phyloP scores from a whole-genome alignment of 2,329 filamentous ascomycete species.

The Talaromyces sp. region DNA sequence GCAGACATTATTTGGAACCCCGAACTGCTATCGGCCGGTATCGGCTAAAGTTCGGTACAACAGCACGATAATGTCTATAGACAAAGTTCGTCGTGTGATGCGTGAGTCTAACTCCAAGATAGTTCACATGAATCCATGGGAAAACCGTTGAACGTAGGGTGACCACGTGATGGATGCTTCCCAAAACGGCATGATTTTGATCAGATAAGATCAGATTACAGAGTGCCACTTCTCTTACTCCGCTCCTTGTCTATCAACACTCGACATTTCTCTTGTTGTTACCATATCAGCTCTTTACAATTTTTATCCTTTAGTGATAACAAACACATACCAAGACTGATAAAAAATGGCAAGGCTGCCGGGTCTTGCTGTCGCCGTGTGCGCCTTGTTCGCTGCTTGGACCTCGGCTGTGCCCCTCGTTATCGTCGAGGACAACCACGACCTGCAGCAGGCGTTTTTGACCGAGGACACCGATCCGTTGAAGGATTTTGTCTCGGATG shows the following conservation, averaged over 20 bases:
- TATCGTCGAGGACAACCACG: neutral
- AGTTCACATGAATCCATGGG: neutral
- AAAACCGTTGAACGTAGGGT: neutral
- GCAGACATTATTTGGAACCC: neutral
- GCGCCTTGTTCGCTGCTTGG: neutral
- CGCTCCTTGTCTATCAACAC: neutral
- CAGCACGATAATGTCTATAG: neutral
- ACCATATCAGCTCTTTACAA: neutral
- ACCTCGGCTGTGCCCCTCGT: neutral
- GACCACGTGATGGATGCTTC: neutral
- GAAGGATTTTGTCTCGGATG: slow-evolving; percentile 13
- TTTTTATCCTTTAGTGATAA: neutral
- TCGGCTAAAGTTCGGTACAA: neutral
- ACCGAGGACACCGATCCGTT: slow-evolving; percentile 7
- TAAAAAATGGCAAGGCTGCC: neutral
- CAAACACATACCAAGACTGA: neutral
- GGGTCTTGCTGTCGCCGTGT: neutral
- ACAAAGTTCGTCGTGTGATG: neutral
- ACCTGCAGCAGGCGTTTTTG: neutral
- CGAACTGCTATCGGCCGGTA: neutral
- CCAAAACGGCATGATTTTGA: slow-evolving; percentile 13
- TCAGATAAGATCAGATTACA: slow-evolving; percentile 31
- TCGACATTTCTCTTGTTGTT: neutral
- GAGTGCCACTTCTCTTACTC: neutral
- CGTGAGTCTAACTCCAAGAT: too few relatives aligned